Evolutionary conservation across 2,329 filamentous ascomycete species (phyloP).

Genomic region (Penicillium sclerotiorum): DNA sequence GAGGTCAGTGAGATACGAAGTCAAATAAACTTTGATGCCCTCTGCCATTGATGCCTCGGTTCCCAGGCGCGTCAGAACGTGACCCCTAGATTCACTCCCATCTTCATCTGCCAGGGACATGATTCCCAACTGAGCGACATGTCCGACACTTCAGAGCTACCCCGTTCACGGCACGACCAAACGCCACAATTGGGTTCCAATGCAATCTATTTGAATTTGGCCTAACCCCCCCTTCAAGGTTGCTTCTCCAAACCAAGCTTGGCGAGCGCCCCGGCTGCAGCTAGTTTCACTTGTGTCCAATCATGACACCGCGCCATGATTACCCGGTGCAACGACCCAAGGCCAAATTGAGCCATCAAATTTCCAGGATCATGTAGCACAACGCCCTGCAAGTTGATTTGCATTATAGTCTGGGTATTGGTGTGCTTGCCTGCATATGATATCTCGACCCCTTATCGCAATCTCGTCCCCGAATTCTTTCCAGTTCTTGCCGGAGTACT

Average conservation of each 20-base stretch:
- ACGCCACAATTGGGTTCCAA: not conserved
- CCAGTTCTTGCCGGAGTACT: no score
- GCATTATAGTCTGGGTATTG: no score
- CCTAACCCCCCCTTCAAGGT: not conserved
- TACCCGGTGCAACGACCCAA: slow-evolving; percentile 18
- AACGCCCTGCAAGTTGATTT: no score
- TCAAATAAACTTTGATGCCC: no score
- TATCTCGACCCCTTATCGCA: not conserved
- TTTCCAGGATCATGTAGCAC: no score
- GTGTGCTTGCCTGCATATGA: slow-evolving; percentile 12
- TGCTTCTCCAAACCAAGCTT: slow-evolving; percentile 5
- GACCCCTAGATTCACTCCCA: no score
- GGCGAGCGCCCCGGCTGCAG: slow-evolving; percentile 15
- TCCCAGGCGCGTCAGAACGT: no score
- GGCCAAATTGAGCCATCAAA: not conserved
- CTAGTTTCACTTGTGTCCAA: slow-evolving; percentile 14
- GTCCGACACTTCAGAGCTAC: not conserved
- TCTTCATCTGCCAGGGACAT: no score
- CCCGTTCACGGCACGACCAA: no score
- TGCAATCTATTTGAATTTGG: not conserved
- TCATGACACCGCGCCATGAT: not conserved
- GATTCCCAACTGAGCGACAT: not conserved
- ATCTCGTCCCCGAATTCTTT: not conserved
- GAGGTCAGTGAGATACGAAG: no score
- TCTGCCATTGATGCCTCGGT: no score